Evolutionary conservation across 2,329 filamentous ascomycete genomes (phyloP), one percentile per base, ranked within the genome.

Genomic region (Trichothecium roseum): DNA sequence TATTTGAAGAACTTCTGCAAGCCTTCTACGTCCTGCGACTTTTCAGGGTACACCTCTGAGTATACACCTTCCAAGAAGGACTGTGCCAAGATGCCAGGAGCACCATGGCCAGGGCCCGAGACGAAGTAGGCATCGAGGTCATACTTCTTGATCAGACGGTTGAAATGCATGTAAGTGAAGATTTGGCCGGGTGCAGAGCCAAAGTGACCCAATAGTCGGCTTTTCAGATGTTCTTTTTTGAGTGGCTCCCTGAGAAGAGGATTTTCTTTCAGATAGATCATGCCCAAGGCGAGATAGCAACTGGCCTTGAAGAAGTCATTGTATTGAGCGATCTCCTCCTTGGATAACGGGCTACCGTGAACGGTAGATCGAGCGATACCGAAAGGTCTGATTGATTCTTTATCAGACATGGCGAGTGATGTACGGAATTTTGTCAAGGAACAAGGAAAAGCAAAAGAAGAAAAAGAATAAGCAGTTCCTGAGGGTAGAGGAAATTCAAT

Each of bases 121-220:
- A 88, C 65, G 53, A 84, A 87, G 45, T 84, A 68, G 20, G 74
- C 69, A 49, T 88, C 69, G 34, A 87, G 61, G 43, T 84, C 73
- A 49, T 85, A 82, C 58, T 86, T 87, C 57, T 82, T 85, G 66
- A 87, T 85, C 40, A 87, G 62, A 24, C 81, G 78, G 57, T 87
- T 87, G 68, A 85, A 81, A 60, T 87, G 82, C 63, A 86, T 83
- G 56, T 78, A 87, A 24, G 81, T 83, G 58, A 88, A 87, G 39
- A 81, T 78, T 56, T 87, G 83, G 12, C 82, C 83, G n/a, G 83
- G 78, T 34, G 83, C 81, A 3, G 80, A 84, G 36, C 83, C 83
- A 68, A 84, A 88, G 53, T 88, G 83, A 28, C 83, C 83, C 3
- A 88, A 65, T 8, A 87, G 64, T 44, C 83, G 74, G 40, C 72